phyloP scores from a whole-genome alignment of 257 asterid species.

The Coffea eugenioides region DNA sequence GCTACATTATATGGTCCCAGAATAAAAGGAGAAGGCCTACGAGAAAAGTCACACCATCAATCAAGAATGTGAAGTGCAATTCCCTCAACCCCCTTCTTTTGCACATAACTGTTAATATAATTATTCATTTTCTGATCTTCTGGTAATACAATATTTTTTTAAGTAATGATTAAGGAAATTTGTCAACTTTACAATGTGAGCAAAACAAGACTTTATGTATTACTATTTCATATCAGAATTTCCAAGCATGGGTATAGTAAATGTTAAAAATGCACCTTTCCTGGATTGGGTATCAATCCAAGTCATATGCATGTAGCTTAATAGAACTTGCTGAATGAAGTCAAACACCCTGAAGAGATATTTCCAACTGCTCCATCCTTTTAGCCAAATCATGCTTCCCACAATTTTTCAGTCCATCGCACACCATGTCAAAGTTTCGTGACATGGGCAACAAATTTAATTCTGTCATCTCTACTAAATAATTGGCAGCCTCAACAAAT shows the following conservation, averaged over 20 bases:
- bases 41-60: not conserved
- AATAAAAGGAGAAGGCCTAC: not conserved
- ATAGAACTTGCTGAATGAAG: not conserved
- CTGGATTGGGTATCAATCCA: not conserved
- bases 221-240: no score
- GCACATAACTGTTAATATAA: no score
- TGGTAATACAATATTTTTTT: no score
- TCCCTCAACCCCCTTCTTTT: no score
- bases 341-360: slow-evolving; percentile 65
- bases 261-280: slow-evolving; percentile 22
- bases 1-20: not conserved
- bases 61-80: not conserved
- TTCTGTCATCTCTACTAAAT: slow-evolving; percentile 93
- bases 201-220: not conserved
- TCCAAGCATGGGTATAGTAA: not conserved
- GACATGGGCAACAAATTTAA: slow-evolving; percentile 61
- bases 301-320: not conserved
- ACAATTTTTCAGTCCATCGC: slow-evolving; percentile 82
- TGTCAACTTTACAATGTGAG: not conserved
- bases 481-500: slow-evolving; percentile 90
- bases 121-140: no score
- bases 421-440: slow-evolving; percentile 81
- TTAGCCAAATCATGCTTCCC: slow-evolving; percentile 94
- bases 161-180: not conserved
- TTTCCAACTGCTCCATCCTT: slow-evolving; percentile 75